Evolutionary conservation across 2,329 filamentous ascomycete species (phyloP).

Genomic region (Fusarium pseudonygamai): DNA sequence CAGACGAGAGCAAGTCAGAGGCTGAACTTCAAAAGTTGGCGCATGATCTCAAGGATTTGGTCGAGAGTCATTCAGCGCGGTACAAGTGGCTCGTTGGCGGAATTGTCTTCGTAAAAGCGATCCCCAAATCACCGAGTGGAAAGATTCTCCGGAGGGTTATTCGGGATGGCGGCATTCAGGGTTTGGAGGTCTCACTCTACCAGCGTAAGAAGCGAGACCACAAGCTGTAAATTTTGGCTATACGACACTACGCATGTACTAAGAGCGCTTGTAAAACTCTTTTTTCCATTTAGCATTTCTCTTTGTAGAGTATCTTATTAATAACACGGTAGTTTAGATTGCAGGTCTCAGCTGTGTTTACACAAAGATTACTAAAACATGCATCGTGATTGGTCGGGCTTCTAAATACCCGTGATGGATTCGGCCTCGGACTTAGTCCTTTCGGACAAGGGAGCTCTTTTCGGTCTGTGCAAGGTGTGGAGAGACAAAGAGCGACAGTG

Average conservation of each 20-base stretch:
- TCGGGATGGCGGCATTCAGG: slow-evolving; percentile 52
- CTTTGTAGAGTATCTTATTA: not conserved
- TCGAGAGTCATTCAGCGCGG: slow-evolving; percentile 67
- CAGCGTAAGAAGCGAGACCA: slow-evolving; percentile 39
- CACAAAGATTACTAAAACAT: slow-evolving; percentile 48
- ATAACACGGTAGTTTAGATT: not conserved
- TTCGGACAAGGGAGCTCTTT: slow-evolving; percentile 17
- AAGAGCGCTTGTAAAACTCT: not conserved
- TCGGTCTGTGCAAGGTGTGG: slow-evolving; percentile 19
- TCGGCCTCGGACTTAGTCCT: slow-evolving; percentile 19
- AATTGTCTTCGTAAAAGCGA: slow-evolving; percentile 71
- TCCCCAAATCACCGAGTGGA: slow-evolving; percentile 75
- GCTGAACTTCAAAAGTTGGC: slow-evolving; percentile 57
- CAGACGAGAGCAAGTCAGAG: slow-evolving; percentile 40
- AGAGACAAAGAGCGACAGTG: slow-evolving; percentile 21
- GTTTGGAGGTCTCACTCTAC: slow-evolving; percentile 43
- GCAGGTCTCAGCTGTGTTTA: slow-evolving; percentile 27
- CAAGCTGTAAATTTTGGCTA: slow-evolving; percentile 16
- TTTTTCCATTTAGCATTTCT: not conserved
- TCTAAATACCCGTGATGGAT: not conserved
- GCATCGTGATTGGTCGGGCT: slow-evolving; percentile 42
- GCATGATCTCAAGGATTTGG: slow-evolving; percentile 64
- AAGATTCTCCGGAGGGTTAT: slow-evolving; percentile 58
- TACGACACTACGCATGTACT: not conserved
- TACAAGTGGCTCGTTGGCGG: slow-evolving; percentile 78